These are phyloP conservation scores for Daedalea quercina DNA, from an alignment of 768 basidiomycete genomes.

Conservation along the genomic window DNA sequence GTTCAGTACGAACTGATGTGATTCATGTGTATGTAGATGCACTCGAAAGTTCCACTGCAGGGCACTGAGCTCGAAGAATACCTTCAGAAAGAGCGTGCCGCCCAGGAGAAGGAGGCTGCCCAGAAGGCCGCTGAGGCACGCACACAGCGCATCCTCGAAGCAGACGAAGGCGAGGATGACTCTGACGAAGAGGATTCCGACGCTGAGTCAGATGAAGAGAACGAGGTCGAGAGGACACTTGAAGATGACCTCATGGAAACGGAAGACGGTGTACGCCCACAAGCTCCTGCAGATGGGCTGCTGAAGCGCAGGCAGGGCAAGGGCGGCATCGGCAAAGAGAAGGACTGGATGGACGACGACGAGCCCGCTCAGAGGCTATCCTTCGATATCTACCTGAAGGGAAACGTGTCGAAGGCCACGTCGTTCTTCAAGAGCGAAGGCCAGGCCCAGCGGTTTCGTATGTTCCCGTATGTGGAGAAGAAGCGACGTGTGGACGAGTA, in stretches of 20 bases:
- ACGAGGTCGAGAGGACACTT: constrained; percentile 50
- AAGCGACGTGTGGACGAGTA: constrained; percentile 90
- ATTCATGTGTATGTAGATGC: constrained; percentile 45
- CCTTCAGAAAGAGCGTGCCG: constrained; percentile 66
- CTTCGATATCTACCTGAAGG: constrained; percentile 96
- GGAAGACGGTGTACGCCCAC: constrained; percentile 22
- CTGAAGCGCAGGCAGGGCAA: constrained; percentile 41
- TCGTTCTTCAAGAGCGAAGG: constrained; percentile 81
- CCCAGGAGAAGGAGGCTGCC: constrained; percentile 79
- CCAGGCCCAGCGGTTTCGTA: constrained; percentile 79
- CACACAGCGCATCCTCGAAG: constrained; percentile 85
- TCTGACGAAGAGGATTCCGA: too few relatives aligned
- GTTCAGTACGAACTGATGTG: neutral
- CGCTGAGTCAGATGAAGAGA: constrained; percentile 62
- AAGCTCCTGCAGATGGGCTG: constrained; percentile 8
- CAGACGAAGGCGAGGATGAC: constrained; percentile 88
- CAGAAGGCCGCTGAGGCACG: constrained; percentile 80
- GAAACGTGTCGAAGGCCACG: constrained; percentile 83
- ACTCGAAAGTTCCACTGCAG: constrained; percentile 82
- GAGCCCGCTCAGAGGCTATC: constrained; percentile 72
- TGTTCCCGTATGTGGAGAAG: constrained; percentile 97
- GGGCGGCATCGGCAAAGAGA: constrained; percentile 35
- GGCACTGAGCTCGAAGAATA: constrained; percentile 84
- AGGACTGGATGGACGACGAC: constrained; percentile 58
- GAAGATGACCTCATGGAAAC: constrained; percentile 44